phyloP scores from a whole-genome alignment of 2,329 filamentous ascomycete species.

The Fusarium sp. region DNA sequence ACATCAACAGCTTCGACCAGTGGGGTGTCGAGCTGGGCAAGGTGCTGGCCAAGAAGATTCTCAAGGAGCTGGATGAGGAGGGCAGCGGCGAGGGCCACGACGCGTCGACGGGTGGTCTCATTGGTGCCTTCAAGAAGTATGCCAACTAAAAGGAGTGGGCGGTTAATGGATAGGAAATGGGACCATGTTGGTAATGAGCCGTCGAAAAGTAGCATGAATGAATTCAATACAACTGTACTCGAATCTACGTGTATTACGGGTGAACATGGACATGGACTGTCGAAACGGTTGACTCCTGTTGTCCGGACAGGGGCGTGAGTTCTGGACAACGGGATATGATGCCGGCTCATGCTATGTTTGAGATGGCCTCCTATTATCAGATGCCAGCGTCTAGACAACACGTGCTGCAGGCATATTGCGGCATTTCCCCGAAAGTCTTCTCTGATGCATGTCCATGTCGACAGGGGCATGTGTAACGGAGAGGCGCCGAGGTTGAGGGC shows the following conservation, averaged over 20 bases:
- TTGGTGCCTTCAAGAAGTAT: slow-evolving; percentile 92
- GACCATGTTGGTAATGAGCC: slow-evolving; percentile 36
- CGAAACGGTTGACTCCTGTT: not conserved
- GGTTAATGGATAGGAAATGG: slow-evolving; percentile 27
- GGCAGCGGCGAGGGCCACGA: slow-evolving; percentile 84
- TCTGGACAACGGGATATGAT: not conserved
- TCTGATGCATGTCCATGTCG: not conserved
- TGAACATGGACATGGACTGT: not conserved
- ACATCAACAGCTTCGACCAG: slow-evolving; percentile 99
- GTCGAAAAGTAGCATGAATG: slow-evolving; percentile 37
- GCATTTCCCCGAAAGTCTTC: slow-evolving; percentile 23
- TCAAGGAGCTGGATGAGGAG: slow-evolving; percentile 85
- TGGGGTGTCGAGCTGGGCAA: slow-evolving; percentile 99
- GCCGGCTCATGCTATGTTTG: not conserved
- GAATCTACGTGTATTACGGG: not conserved
- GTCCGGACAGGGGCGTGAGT: not conserved
- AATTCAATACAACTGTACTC: slow-evolving; percentile 24
- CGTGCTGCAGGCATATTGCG: slow-evolving; percentile 16
- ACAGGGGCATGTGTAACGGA: slow-evolving; percentile 27
- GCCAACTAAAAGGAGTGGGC: slow-evolving; percentile 59
- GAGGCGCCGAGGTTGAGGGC: slow-evolving; percentile 7
- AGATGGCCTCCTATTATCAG: slow-evolving; percentile 3
- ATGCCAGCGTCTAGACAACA: slow-evolving; percentile 6
- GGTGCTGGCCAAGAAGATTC: slow-evolving; percentile 93
- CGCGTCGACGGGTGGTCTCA: slow-evolving; percentile 87